Evolutionary conservation across 371 early-diverging fungal genomes (phyloP), one percentile per base, ranked within the genome.

Genomic region (Mortierella polycephala): DNA sequence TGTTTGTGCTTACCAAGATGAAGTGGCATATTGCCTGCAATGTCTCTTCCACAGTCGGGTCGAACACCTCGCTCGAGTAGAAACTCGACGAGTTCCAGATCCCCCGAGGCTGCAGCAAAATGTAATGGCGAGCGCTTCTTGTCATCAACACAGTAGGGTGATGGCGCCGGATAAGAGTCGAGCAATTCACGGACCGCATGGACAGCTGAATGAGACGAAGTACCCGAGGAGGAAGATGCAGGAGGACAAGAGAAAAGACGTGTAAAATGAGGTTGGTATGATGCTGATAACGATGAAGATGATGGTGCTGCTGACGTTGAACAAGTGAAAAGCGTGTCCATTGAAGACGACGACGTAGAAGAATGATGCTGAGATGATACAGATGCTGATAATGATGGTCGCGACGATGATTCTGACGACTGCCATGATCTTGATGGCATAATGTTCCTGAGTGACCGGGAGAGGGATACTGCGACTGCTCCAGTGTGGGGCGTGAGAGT

Each of bases 21-120:
- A 20, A 77, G 46, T 0, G 77, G 77, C 77, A 77, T 77, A 37
- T 77, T 77, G 30, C 77, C 77, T 1, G 77, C 77, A 62, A 77
- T 77, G 49, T 77, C 77, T 37, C 77, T 63, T 16, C 77, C 77
- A 55, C 77, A 77, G 18, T 77, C 77, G 1, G 77, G 77, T 14
- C 77, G 71, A 1, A 77, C 77, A 16, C 77, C 77, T 52, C 77
- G 64, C 49, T 77, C 77, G 16, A 77, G 50, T 11, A 77, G 69
- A 57, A 71, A 77, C 47, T 77, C 77, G 2, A 77, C 77, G 37
- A 77, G 58, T 12, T 77, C 77, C 42, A 77, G 10, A 61, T 77
- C 77, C 46, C 77, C 77, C 10, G 77, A 67, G 9, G 77, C 77
- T 1, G 77, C 77, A 2, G 77, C 77, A 77, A 77, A 77, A 51